Conservation (phyloP, 73 alveolate species). For the Diophrys appendiculata region DNA sequence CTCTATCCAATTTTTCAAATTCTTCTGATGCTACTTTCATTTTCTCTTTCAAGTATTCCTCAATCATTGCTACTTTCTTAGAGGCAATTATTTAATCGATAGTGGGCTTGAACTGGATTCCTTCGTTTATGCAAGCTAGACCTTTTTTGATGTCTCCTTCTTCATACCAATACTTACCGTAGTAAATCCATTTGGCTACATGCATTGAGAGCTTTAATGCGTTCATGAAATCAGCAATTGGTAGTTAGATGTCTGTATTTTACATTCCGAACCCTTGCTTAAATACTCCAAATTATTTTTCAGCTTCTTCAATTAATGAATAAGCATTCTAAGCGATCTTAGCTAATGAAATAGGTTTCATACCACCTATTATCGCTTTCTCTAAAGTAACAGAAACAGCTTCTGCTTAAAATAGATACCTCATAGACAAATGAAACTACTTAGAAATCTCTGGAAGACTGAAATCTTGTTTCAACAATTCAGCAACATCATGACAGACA, state of each 20-base stretch:
- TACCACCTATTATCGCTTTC: not conserved
- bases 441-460: not conserved
- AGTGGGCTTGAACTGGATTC: not conserved
- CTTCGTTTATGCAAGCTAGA: not conserved
- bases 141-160: not conserved
- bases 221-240: not conserved
- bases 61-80: not conserved
- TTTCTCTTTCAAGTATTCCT: not conserved
- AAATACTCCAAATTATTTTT: not conserved
- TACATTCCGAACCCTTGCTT: not conserved
- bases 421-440: not conserved
- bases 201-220: not conserved
- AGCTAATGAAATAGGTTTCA: not conserved
- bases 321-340: not conserved
- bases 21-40: not conserved
- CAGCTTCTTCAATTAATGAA: not conserved
- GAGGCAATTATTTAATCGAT: not conserved
- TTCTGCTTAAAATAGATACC: not conserved
- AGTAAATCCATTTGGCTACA: not conserved
- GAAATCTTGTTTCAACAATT: not conserved
- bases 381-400: not conserved
- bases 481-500: conserved; percentile 1
- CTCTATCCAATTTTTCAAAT: not conserved
- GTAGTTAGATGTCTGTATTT: not conserved
- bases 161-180: not conserved